Conservation (phyloP, 805 yeast species). For the Candida lessepsii region DNA sequence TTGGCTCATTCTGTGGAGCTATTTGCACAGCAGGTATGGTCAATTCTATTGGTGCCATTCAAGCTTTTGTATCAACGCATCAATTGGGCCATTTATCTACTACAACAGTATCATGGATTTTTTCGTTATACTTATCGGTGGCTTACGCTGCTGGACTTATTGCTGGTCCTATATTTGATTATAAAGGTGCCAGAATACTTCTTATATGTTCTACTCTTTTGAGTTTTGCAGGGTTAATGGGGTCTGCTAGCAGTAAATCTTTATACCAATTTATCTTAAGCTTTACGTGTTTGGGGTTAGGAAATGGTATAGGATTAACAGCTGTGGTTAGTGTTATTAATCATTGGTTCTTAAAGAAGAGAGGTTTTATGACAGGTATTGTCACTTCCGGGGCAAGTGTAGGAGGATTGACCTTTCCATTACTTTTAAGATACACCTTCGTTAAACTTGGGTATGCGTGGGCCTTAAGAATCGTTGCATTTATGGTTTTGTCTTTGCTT, state of each 20-base stretch:
- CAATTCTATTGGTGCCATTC: slow-evolving; percentile 61
- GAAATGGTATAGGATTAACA: slow-evolving; percentile 56
- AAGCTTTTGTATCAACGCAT: slow-evolving; percentile 55
- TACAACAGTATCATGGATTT: slow-evolving; percentile 61
- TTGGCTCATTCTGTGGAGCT: slow-evolving; percentile 59
- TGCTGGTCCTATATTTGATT: slow-evolving; percentile 62
- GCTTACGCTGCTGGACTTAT: slow-evolving; percentile 49
- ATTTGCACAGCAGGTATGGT: slow-evolving; percentile 54
- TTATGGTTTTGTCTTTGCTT: slow-evolving; percentile 27
- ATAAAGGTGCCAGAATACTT: slow-evolving; percentile 51
- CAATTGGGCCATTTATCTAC: slow-evolving; percentile 48
- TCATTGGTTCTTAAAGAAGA: slow-evolving; percentile 60
- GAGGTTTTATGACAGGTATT: slow-evolving; percentile 58
- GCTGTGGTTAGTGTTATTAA: slow-evolving; percentile 63
- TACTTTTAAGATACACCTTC: slow-evolving; percentile 48
- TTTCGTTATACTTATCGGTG: slow-evolving; percentile 53
- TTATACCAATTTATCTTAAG: slow-evolving; percentile 62
- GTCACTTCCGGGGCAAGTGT: slow-evolving; percentile 67
- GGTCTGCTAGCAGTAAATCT: slow-evolving; percentile 51
- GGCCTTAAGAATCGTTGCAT: slow-evolving; percentile 53
- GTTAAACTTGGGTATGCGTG: slow-evolving; percentile 52
- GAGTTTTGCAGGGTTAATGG: slow-evolving; percentile 50
- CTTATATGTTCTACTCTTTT: slow-evolving; percentile 42
- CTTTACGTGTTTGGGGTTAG: slow-evolving; percentile 56
- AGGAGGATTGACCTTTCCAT: slow-evolving; percentile 63